Evolutionary conservation across 1,284 basidiomycete genomes (phyloP).

Genomic region (Exobasidium rhododendri): DNA sequence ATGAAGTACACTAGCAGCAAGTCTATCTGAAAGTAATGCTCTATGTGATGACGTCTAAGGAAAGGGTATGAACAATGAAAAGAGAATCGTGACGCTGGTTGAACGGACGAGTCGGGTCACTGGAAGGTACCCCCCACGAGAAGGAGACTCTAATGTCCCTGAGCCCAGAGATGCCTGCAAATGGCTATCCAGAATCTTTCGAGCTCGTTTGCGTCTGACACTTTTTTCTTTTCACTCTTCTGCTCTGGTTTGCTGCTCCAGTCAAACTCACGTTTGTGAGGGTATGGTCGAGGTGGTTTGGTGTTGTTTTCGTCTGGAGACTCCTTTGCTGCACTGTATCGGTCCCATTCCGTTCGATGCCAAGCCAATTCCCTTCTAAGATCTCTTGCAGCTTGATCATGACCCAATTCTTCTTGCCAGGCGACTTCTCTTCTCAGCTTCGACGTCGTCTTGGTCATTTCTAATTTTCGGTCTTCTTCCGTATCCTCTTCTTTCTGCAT

Average conservation of each 20-base stretch:
- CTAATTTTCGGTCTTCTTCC: not conserved
- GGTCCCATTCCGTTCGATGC: slow-evolving; percentile 18
- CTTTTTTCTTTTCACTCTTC: slow-evolving; percentile 11
- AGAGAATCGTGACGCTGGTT: slow-evolving; percentile 1
- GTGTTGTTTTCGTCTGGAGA: not conserved
- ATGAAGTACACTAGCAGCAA: no score
- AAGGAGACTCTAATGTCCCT: slow-evolving; percentile 35
- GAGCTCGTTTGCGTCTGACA: slow-evolving; percentile 23
- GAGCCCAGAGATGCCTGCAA: slow-evolving; percentile 44
- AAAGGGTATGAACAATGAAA: slow-evolving; percentile 1
- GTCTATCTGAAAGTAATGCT: no score
- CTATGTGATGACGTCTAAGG: not conserved
- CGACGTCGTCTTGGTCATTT: not conserved
- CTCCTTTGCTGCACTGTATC: slow-evolving; percentile 5
- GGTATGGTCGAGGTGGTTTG: slow-evolving; percentile 7
- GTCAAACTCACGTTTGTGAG: slow-evolving; percentile 12
- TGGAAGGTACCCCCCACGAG: no score
- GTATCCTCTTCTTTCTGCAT: not conserved
- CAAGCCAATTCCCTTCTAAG: slow-evolving; percentile 19
- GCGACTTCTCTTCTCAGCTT: slow-evolving; percentile 19
- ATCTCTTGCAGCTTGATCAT: slow-evolving; percentile 13
- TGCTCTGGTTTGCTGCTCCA: slow-evolving; percentile 11
- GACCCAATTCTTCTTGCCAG: slow-evolving; percentile 17
- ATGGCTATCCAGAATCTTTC: slow-evolving; percentile 51
- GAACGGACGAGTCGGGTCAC: no score